Conservation (phyloP, 2,329 filamentous ascomycete species). For the Juglanconis sp. region DNA sequence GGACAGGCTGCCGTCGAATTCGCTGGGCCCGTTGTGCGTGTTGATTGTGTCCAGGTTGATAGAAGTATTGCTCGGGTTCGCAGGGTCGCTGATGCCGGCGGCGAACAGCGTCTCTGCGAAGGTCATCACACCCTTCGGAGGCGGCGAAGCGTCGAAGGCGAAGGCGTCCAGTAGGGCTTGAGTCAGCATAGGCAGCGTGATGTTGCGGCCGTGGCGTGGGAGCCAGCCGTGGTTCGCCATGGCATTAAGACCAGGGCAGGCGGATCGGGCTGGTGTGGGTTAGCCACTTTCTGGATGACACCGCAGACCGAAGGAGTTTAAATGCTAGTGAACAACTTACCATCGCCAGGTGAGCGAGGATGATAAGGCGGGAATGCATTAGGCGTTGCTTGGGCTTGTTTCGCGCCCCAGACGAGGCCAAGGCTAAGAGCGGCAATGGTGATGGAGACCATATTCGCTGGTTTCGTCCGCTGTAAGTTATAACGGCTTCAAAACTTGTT, state of each 20-base stretch:
- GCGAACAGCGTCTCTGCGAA: background rate
- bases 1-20: conserved; percentile 7
- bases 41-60: conserved; percentile 2
- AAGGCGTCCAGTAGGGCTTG: conserved; percentile 1
- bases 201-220: conserved; percentile 6
- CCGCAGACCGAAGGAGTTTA: too few species aligned
- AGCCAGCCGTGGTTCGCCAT: conserved; percentile 11
- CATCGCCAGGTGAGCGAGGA: too few species aligned
- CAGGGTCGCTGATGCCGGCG: conserved; percentile 1
- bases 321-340: too few species aligned
- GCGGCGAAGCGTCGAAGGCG: background rate
- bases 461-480: too few species aligned
- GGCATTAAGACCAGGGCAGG: conserved; percentile 5
- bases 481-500: too few species aligned
- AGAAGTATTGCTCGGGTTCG: background rate
- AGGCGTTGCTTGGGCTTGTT: too few species aligned
- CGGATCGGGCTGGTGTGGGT: conserved; percentile 1
- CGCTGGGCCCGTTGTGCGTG: conserved; percentile 4
- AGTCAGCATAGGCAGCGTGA: background rate
- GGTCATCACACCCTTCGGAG: background rate
- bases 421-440: too few species aligned
- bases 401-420: too few species aligned
- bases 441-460: too few species aligned
- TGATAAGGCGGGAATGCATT: too few species aligned
- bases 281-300: too few species aligned